phyloP scores from a whole-genome alignment of 768 basidiomycete species.

The Kwoniella dendrophila region DNA sequence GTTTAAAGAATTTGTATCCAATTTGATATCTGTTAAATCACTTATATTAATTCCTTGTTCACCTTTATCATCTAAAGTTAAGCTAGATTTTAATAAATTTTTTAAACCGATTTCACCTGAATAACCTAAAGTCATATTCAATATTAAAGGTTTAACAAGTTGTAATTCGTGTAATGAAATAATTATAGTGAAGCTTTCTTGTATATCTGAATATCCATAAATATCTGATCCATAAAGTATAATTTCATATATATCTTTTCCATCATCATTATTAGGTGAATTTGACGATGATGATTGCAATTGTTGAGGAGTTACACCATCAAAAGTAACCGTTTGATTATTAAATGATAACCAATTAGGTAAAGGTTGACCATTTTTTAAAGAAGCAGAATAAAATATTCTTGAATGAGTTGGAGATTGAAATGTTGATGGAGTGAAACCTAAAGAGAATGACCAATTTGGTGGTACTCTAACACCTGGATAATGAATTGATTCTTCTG shows the following conservation, averaged over 20 bases:
- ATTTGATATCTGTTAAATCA: conserved; percentile 43
- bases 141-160: conserved; percentile 60
- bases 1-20: conserved; percentile 18
- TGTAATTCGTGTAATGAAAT: conserved; percentile 70
- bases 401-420: conserved; percentile 54
- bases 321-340: conserved; percentile 68
- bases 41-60: conserved; percentile 69
- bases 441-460: conserved; percentile 87
- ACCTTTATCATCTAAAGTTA: conserved; percentile 61
- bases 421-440: conserved; percentile 71
- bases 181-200: conserved; percentile 66
- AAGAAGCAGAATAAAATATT: conserved; percentile 68
- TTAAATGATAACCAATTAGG: conserved; percentile 79
- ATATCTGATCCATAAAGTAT: conserved; percentile 71
- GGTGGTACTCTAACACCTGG: conserved; percentile 70
- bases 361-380: conserved; percentile 68
- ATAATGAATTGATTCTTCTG: conserved; percentile 59
- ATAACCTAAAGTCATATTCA: conserved; percentile 69
- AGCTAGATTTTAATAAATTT: conserved; percentile 58
- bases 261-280: conserved; percentile 58
- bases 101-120: conserved; percentile 61
- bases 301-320: conserved; percentile 82
- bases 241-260: conserved; percentile 59
- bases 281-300: no score
- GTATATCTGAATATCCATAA: conserved; percentile 68